Evolutionary conservation across 768 basidiomycete species (phyloP).

Genomic region (Mycena chlorophos): DNA sequence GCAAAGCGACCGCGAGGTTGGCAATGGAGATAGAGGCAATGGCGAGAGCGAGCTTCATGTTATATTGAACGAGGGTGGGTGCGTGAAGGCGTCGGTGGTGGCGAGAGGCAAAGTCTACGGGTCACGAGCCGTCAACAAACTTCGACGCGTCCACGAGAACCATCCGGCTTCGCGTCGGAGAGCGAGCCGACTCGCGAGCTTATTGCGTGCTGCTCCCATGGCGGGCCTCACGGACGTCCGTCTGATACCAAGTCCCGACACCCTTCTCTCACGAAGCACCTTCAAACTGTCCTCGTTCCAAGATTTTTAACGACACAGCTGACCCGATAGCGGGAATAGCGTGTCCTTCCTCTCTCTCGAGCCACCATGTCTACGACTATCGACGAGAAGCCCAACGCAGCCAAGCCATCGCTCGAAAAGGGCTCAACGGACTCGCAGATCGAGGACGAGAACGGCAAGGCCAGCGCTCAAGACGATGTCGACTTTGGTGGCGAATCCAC

Average conservation of each 20-base stretch:
- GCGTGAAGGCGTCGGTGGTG: not conserved
- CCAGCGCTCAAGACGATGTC: slow-evolving; percentile 8
- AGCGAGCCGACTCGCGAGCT: too few relatives aligned
- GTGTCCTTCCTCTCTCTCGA: not conserved
- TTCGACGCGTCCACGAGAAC: too few relatives aligned
- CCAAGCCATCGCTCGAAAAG: slow-evolving; percentile 19
- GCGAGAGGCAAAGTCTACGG: not conserved
- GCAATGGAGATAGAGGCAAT: slow-evolving; percentile 4
- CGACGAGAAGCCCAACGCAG: slow-evolving; percentile 12
- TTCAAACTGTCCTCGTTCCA: too few relatives aligned
- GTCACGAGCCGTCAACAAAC: too few relatives aligned
- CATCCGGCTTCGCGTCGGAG: too few relatives aligned
- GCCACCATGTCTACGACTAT: slow-evolving; percentile 14
- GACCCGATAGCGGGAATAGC: not conserved
- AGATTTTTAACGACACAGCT: too few relatives aligned
- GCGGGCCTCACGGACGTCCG: too few relatives aligned
- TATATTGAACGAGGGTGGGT: not conserved
- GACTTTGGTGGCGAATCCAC: slow-evolving; percentile 48
- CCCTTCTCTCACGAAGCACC: too few relatives aligned
- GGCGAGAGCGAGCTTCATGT: slow-evolving; percentile 10
- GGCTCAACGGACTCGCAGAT: slow-evolving; percentile 7
- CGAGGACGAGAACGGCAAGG: slow-evolving; percentile 11
- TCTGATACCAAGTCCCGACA: too few relatives aligned
- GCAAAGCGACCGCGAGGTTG: slow-evolving; percentile 2
- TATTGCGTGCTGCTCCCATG: too few relatives aligned